Evolutionary conservation across 1,284 basidiomycete genomes (phyloP).

Genomic region (Cutaneotrichosporon arboriforme): DNA sequence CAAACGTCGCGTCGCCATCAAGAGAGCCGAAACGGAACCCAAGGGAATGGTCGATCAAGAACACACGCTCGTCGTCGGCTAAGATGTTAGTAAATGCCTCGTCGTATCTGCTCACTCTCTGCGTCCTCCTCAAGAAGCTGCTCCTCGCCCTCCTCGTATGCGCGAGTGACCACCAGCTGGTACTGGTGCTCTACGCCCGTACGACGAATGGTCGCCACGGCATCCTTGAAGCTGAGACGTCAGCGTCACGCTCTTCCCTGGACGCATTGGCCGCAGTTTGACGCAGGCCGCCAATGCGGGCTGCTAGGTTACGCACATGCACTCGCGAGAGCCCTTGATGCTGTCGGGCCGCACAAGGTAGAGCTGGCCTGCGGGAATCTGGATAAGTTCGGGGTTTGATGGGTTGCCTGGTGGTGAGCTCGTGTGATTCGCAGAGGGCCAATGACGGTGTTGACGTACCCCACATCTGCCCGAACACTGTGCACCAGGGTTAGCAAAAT

Average conservation of each 20-base stretch:
- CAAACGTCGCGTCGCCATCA: slow-evolving; percentile 74
- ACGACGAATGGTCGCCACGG: slow-evolving; percentile 87
- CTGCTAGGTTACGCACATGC: slow-evolving; percentile 67
- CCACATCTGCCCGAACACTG: slow-evolving; percentile 94
- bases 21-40: slow-evolving; percentile 70
- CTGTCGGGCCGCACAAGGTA: slow-evolving; percentile 86
- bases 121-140: slow-evolving; percentile 90
- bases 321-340: slow-evolving; percentile 86
- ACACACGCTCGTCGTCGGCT: slow-evolving; percentile 88
- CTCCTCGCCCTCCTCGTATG: slow-evolving; percentile 93
- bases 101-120: slow-evolving; percentile 62
- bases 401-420: slow-evolving; percentile 43
- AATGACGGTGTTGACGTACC: slow-evolving; percentile 56
- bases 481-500: slow-evolving; percentile 12
- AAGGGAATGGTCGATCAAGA: slow-evolving; percentile 82
- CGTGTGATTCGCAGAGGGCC: neutral
- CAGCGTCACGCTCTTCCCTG: neutral
- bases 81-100: slow-evolving; percentile 1
- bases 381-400: slow-evolving; percentile 86
- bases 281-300: neutral
- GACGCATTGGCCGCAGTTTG: neutral
- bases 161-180: slow-evolving; percentile 90
- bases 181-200: slow-evolving; percentile 78
- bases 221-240: slow-evolving; percentile 78
- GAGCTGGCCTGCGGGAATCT: slow-evolving; percentile 86